phyloP scores from a whole-genome alignment of 108 stramenopile genomes.

The Seminavis robusta region DNA sequence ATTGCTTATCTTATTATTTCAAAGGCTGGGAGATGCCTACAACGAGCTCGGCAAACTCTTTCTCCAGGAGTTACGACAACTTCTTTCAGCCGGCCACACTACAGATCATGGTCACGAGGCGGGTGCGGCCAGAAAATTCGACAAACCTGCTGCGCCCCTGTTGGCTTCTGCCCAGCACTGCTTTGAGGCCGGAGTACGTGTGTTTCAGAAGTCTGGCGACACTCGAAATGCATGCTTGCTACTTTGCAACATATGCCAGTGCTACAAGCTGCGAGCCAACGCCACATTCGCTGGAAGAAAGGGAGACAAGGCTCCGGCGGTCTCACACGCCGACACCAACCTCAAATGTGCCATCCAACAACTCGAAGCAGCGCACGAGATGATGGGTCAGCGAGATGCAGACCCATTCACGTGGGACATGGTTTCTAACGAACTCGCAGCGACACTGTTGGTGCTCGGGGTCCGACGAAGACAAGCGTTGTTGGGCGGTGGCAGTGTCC shows the following conservation, averaged over 20 bases:
- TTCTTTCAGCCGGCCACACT: conserved; percentile 24
- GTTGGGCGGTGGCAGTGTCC: conserved; percentile 45
- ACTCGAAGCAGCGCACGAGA: conserved; percentile 66
- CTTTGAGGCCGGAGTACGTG: conserved; percentile 62
- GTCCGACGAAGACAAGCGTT: conserved; percentile 75
- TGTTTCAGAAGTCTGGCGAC: conserved; percentile 58
- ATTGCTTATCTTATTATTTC: conserved; percentile 48
- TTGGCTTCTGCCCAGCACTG: conserved; percentile 79
- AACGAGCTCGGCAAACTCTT: conserved; percentile 82
- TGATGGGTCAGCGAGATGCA: conserved; percentile 60
- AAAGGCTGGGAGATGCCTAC: conserved; percentile 83
- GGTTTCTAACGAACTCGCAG: conserved; percentile 80
- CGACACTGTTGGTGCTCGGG: conserved; percentile 73
- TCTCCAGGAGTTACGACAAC: conserved; percentile 43
- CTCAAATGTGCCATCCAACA: conserved; percentile 77
- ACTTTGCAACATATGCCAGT: conserved; percentile 79
- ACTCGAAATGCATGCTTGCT: conserved; percentile 68
- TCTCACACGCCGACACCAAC: conserved; percentile 63
- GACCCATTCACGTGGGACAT: conserved; percentile 82
- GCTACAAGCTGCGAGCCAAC: conserved; percentile 74
- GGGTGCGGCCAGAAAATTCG: not conserved
- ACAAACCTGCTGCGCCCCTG: conserved; percentile 45
- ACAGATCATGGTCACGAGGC: conserved; percentile 1
- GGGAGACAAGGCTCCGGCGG: not conserved
- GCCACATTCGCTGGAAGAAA: conserved; percentile 41